These are phyloP conservation scores for Lumnitzera racemosa DNA, from an alignment of 345 rosid species.

Conservation along the genomic window DNA sequence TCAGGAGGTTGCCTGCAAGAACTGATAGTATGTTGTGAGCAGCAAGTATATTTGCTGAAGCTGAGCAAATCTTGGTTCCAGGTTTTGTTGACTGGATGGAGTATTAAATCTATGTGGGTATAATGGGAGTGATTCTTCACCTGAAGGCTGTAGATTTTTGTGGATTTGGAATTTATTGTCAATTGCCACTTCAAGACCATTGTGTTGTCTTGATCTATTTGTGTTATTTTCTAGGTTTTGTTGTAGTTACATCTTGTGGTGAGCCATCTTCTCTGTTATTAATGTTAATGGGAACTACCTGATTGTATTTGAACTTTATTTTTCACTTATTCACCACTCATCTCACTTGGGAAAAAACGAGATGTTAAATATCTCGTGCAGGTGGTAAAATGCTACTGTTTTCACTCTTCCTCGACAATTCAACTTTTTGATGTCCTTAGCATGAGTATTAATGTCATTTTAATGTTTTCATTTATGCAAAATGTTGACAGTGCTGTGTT, in stretches of 20 bases:
- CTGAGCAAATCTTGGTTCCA: slow-evolving; percentile 1
- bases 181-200: slow-evolving; percentile 19
- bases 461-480: too few species aligned
- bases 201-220: slow-evolving; percentile 3
- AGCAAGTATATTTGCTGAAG: slow-evolving; percentile 1
- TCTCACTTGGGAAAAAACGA: too few species aligned
- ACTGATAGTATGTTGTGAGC: slow-evolving; percentile 81
- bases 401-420: too few species aligned
- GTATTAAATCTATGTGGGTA: slow-evolving; percentile 6
- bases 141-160: slow-evolving; percentile 44
- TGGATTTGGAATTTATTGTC: slow-evolving; percentile 21
- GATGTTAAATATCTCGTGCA: too few species aligned
- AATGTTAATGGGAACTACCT: too few species aligned
- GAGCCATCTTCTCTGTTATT: too few species aligned
- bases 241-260: slow-evolving; percentile 3
- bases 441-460: too few species aligned
- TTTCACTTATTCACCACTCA: too few species aligned
- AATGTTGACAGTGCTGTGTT: too few species aligned
- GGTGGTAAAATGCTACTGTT: too few species aligned
- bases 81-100: slow-evolving; percentile 8
- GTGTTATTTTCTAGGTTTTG: slow-evolving; percentile 41
- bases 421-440: too few species aligned
- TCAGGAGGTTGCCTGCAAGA: slow-evolving; percentile 89
- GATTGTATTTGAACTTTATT: too few species aligned
- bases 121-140: slow-evolving; percentile 20